Percentiles rank a stretch among this genome's conserved stretches.
Conservation (phyloP, 192 early-diverging fungal species). For the Chytriomyces confervae region DNA sequence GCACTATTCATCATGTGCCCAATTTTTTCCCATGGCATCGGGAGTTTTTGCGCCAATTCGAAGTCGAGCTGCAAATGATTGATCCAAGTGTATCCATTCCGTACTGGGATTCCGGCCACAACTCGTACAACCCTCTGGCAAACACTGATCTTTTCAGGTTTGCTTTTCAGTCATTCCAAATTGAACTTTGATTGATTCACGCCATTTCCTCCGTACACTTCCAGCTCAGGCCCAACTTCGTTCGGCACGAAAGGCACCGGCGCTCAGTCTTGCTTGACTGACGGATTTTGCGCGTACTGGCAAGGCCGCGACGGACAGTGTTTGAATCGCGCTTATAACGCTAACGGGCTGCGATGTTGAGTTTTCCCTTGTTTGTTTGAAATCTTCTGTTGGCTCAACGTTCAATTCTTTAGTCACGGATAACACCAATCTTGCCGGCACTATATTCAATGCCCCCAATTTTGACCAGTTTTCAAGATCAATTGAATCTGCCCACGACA, state of each 20-base stretch:
- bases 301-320: background rate
- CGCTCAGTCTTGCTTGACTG: background rate
- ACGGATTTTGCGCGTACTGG: background rate
- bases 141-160: no score
- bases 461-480: background rate
- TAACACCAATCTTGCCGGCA: background rate
- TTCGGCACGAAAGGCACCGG: background rate
- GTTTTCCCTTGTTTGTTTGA: no score
- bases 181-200: no score
- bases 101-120: constrained; percentile 46
- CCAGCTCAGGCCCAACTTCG: no score
- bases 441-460: background rate
- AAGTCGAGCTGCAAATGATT: constrained; percentile 37
- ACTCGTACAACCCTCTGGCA: no score
- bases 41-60: constrained; percentile 35
- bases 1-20: constrained; percentile 1
- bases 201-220: no score
- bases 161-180: no score
- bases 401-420: background rate
- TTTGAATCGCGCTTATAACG: background rate
- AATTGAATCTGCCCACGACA: background rate
- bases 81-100: constrained; percentile 51
- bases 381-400: no score
- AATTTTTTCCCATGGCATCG: constrained; percentile 48
- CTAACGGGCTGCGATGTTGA: no score